phyloP scores from a whole-genome alignment of 257 asterid species.

The Gentiana straminea region DNA sequence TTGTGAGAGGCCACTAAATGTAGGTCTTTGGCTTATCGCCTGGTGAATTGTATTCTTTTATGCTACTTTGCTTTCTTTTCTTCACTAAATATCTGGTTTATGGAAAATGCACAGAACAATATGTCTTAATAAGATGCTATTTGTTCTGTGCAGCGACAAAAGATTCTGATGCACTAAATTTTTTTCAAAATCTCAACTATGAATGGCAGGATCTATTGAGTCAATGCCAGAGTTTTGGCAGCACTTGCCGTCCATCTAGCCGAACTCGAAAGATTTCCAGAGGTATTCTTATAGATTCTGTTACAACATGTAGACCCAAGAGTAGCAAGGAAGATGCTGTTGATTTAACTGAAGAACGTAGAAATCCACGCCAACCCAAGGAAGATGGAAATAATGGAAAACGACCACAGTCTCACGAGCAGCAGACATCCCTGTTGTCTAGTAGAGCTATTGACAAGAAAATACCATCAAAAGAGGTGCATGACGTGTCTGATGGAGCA shows the following conservation, averaged over 20 bases:
- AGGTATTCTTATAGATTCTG: constrained; percentile 54
- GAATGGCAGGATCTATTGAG: constrained; percentile 40
- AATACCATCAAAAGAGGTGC: constrained; percentile 24
- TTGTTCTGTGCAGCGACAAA: too few species aligned
- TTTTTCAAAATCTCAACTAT: background rate
- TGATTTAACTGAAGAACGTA: constrained; percentile 15
- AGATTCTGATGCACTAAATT: too few species aligned
- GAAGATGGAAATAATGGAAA: constrained; percentile 17
- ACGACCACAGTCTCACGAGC: constrained; percentile 19
- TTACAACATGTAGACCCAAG: constrained; percentile 25
- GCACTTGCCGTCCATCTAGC: constrained; percentile 41
- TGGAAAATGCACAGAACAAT: too few species aligned
- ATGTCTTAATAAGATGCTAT: too few species aligned
- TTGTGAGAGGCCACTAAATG: too few species aligned
- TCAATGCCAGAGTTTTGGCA: constrained; percentile 39
- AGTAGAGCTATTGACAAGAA: constrained; percentile 36
- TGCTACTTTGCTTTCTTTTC: too few species aligned
- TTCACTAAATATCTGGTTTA: too few species aligned
- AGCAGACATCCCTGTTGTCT: constrained; percentile 49
- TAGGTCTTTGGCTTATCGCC: too few species aligned
- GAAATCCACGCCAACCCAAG: constrained; percentile 19
- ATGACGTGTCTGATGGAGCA: constrained; percentile 15
- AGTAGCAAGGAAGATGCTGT: constrained; percentile 17
- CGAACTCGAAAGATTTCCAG: constrained; percentile 77
- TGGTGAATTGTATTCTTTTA: too few species aligned